Base-by-base conservation (phyloP, 2,329 filamentous ascomycete genomes). In the Pyricularia pennisetigena region DNA sequence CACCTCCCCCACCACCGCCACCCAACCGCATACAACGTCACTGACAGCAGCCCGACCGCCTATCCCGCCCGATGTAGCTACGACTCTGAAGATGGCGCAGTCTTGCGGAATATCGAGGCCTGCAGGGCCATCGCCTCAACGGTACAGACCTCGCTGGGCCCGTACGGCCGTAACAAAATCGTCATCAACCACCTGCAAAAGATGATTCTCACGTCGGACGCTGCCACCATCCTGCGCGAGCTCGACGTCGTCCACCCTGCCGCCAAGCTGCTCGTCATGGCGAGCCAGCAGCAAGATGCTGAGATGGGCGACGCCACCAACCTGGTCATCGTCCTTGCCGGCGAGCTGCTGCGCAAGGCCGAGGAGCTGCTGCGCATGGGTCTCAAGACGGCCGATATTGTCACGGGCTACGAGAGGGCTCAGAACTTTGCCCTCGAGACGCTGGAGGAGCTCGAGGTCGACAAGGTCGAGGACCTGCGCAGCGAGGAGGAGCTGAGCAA, bases 101-200 rank as follows among this genome's bases (percentile, higher is more conserved):
- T 99, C 73, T 86, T 98, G 72, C 93, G 95, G 77, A 99, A 99
- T 81, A 98, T 99, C 82, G 96, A 99, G 78, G 95, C 96, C 78
- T 99, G 95, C 84, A 88, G 94, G 72, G 92, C 95, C 73, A 98
- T 99, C 80, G 89, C 95, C 69, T 92, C 91, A 75, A 99, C 95
- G 67, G 95, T 99, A 66, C 93, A 97, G 84, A 98, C 95, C 69
- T 98, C 95, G 64, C 87, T 99, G 49, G 96, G 95, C 67, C 95
- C 95, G 70, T 97, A 97, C 81, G 95, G 95, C 76, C 92, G 95
- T 81, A 99, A 99, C 86, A 99, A 99, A 85, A 94, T 99, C 77
- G 93, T 99, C 82, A 98, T 99, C 85, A 99, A 99, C 85, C 96
- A 99, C 82, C 86, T 99, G 71, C 93, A 97, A 81, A 99, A 99